Evolutionary conservation across 2,329 filamentous ascomycete species (phyloP).

Genomic region (Monilinia aucupariae): DNA sequence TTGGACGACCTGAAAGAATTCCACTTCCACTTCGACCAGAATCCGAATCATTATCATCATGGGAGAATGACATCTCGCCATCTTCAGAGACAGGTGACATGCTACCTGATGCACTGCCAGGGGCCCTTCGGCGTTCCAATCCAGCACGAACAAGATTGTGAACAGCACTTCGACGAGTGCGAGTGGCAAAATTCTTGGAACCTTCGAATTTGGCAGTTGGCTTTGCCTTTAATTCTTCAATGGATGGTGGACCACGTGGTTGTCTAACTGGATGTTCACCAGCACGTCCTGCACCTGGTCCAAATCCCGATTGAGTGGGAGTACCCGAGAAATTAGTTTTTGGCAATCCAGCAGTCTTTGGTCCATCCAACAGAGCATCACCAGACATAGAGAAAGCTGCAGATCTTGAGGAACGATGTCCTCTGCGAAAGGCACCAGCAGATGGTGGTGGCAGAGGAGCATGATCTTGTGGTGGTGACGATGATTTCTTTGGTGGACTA

Average conservation of each 20-base stretch:
- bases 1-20: constrained; percentile 66
- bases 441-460: constrained; percentile 79
- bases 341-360: constrained; percentile 58
- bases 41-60: constrained; percentile 68
- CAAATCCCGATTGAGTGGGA: constrained; percentile 74
- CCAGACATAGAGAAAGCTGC: constrained; percentile 39
- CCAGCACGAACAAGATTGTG: constrained; percentile 88
- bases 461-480: constrained; percentile 64
- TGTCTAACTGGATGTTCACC: constrained; percentile 93
- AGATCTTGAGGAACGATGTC: constrained; percentile 86
- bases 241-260: constrained; percentile 81
- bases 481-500: constrained; percentile 59
- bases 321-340: constrained; percentile 79
- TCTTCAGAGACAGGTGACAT: constrained; percentile 88
- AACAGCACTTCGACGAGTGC: constrained; percentile 85
- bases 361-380: constrained; percentile 33
- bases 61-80: constrained; percentile 58
- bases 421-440: constrained; percentile 85
- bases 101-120: constrained; percentile 69
- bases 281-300: constrained; percentile 84
- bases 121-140: constrained; percentile 71
- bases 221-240: constrained; percentile 85
- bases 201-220: constrained; percentile 91
- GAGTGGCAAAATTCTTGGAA: constrained; percentile 94
- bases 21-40: constrained; percentile 66